Conservation (phyloP, 345 rosid species). For the Ailanthus altissimus region DNA sequence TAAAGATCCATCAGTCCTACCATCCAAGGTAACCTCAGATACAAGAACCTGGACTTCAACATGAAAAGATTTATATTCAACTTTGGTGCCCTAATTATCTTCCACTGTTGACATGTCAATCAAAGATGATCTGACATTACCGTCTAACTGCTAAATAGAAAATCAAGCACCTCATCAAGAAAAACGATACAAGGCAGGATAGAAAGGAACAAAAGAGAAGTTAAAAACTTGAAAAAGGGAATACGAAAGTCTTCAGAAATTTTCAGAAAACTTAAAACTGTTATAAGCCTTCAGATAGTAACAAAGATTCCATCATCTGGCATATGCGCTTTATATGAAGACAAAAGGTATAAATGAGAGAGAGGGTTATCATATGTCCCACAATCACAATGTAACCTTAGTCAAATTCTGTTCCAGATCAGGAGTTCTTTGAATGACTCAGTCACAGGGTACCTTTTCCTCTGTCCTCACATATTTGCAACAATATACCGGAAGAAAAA, state of each 20-base stretch:
- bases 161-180: background rate
- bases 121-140: background rate
- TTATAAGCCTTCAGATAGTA: background rate
- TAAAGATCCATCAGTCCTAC: conserved; percentile 3
- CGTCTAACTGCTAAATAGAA: background rate
- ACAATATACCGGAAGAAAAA: background rate
- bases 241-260: background rate
- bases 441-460: background rate
- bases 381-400: background rate
- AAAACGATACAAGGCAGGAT: background rate
- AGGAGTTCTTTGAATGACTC: background rate
- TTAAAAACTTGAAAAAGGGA: background rate
- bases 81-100: background rate
- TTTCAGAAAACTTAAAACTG: background rate
- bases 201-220: background rate
- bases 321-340: background rate
- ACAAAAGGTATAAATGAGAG: background rate
- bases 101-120: background rate
- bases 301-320: background rate
- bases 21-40: background rate
- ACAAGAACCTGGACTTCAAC: background rate
- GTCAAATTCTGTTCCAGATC: background rate
- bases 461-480: background rate
- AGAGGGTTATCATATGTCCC: background rate
- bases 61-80: background rate